Evolutionary conservation across 148 eudicot species (phyloP).

Genomic region (Rhododendron kiyosumense): DNA sequence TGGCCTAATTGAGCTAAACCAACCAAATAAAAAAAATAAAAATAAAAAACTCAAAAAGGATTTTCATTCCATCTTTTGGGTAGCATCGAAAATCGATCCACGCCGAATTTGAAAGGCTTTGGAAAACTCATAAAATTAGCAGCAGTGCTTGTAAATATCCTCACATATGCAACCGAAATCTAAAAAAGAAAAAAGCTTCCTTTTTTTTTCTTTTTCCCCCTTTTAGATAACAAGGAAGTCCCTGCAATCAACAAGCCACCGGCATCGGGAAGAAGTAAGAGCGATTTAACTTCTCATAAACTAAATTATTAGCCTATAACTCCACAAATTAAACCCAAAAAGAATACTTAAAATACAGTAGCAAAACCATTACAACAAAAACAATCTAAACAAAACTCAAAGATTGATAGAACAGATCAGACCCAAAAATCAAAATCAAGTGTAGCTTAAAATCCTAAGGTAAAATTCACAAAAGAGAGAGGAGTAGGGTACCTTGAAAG

Average conservation of each 20-base stretch:
- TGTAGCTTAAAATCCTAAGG: background rate
- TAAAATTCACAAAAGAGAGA: background rate
- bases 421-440: background rate
- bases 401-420: background rate
- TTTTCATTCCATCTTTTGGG: background rate
- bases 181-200: background rate
- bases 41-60: background rate
- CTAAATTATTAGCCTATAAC: background rate
- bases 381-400: background rate
- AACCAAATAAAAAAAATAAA: background rate
- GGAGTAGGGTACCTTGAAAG: conserved; percentile 48
- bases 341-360: background rate
- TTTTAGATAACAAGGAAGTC: background rate
- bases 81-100: background rate
- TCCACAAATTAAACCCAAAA: background rate
- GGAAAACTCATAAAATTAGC: background rate
- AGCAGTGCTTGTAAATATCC: background rate
- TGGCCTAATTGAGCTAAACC: background rate
- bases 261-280: background rate
- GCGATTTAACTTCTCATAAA: background rate
- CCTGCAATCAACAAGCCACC: background rate
- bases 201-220: background rate
- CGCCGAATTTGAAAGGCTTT: background rate
- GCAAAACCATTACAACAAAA: background rate
- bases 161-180: background rate